phyloP scores from a whole-genome alignment of 2,329 filamentous ascomycete species.

The Aspergillus novoparasiticus region DNA sequence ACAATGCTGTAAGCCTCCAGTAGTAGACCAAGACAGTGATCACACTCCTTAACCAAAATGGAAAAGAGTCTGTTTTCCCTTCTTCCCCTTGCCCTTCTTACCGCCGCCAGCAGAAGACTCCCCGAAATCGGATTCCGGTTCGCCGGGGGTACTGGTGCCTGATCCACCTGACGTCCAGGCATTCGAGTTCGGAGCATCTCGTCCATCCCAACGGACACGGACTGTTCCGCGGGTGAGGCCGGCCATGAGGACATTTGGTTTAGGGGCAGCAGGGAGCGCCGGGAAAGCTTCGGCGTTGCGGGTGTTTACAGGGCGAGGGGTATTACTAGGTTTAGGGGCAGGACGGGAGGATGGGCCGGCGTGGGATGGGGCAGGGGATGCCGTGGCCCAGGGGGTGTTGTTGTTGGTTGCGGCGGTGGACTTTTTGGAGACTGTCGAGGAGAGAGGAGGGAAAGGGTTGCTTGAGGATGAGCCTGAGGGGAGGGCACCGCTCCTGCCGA shows the following conservation, averaged over 20 bases:
- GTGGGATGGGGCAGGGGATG: slow-evolving; percentile 23
- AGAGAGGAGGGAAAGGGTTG: slow-evolving; percentile 52
- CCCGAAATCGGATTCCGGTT: slow-evolving; percentile 22
- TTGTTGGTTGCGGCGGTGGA: slow-evolving; percentile 14
- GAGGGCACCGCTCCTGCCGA: slow-evolving; percentile 59
- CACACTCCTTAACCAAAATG: slow-evolving; percentile 37
- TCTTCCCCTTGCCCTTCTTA: slow-evolving; percentile 43
- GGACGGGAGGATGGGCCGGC: slow-evolving; percentile 32
- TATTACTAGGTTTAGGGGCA: slow-evolving; percentile 19
- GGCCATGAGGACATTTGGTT: slow-evolving; percentile 59
- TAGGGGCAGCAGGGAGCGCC: slow-evolving; percentile 76
- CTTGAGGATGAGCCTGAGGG: slow-evolving; percentile 39
- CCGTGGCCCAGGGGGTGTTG: slow-evolving; percentile 26
- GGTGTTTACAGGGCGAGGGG: slow-evolving; percentile 26
- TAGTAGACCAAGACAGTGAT: neutral
- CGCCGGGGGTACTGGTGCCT: slow-evolving; percentile 24
- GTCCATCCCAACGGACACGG: slow-evolving; percentile 49
- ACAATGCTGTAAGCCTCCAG: neutral
- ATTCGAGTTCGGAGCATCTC: slow-evolving; percentile 35
- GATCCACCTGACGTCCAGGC: slow-evolving; percentile 40
- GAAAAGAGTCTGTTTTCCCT: slow-evolving; percentile 45
- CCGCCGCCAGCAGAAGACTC: slow-evolving; percentile 28
- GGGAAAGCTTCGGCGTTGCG: slow-evolving; percentile 70
- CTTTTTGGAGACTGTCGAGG: slow-evolving; percentile 25
- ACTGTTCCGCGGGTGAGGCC: slow-evolving; percentile 51